Base-by-base conservation (phyloP, 495 filamentous ascomycete species). In the Trichoderma erinaceum region DNA sequence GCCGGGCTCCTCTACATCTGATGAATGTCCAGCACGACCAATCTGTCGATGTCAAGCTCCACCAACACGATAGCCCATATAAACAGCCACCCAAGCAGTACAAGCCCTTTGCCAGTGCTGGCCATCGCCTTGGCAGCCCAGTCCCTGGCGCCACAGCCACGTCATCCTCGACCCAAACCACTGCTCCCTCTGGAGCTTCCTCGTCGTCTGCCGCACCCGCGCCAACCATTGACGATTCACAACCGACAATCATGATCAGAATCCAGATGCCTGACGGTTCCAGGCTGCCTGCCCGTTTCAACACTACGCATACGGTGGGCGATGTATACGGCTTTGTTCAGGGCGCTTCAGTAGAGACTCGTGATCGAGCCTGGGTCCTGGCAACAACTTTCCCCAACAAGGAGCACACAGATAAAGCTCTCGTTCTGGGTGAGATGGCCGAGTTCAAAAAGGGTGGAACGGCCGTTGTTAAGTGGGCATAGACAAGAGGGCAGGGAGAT, bases 301-400 rank as follows among this genome's bases (percentile, higher is more conserved):
- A 98, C 78, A 90, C 91, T 3, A 89, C 84, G 1, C 91, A 97
- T 70, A 98, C 93, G 0, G 86, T 99, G 67, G 92, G 90, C 32
- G 92, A 97, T 72, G 88, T 99, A 32, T 97, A 97, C 75, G 79
- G 83, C 18, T 98, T 98, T 74, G 88, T 99, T 68, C 77, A 85
- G 61, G 84, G 86, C 4, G 84, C 92, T 7, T 91, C 84, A 56
- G 77, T 89, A 0, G 79, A 78, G 13, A 83, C 86, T 68, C 81
- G 79, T 64, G 73, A 77, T 52, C 84, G 93, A 23, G 71, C 81
- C 13, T 99, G 92, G 84, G 89, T 90, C 10, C 76, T 99, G 67
- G 93, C 96, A 75, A 99, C 95, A 1, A 98, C 96, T 0, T 98
- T 98, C 77, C 95, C 96, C 3, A 97, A 89, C 77, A 97, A 92